Base-by-base conservation (phyloP, 116 monocot species). In the Thalassia testudinum region DNA sequence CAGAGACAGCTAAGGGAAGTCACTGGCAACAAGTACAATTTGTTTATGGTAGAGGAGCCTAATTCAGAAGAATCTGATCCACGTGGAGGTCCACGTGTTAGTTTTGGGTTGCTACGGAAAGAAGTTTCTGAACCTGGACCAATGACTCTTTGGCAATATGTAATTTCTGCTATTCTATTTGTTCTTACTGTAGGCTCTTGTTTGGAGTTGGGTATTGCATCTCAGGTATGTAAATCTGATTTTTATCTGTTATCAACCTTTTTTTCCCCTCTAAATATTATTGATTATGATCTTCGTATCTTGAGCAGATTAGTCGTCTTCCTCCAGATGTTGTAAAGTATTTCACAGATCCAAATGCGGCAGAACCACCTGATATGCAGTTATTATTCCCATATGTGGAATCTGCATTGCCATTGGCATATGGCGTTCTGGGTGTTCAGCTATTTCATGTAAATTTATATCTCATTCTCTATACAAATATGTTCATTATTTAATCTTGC, bases 11-110 rank as follows among this genome's bases (percentile, higher is more conserved):
- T 95, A 4, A 57, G 34, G 40, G 78, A 87, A 68, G 75, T 85
- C 48, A 81, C 73, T 2, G 88, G 85, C 4, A 60, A 72, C 60
- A 88, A 79, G 64, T 95, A 95, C 60, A 84, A 87, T 65, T 49
- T 95, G 57, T 95, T 95, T 67, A 95, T 95, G 95, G 88, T 95
- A 40, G 85, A 88, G 51, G 95, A 95, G 49, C 88, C 88, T 26
- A 81, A 95, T 64, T 87, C 88, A 58, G 95, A 95, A 67, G 88
- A 74, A 51, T 76, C 76, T 11, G 95, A 95, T 49, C 95, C 95
- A 47, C 84, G 85, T 57, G 95, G 95, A 53, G 88, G 88, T 27
- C 81, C 88, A 48, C 84, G 88, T 59, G 88, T 88, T 26, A 95
- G 95, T 67, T 95, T 95, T 69, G 95, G 95, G 53, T 65, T 95